Evolutionary conservation across 2,329 filamentous ascomycete genomes (phyloP).

Genomic region (Aquanectria penicillioides): DNA sequence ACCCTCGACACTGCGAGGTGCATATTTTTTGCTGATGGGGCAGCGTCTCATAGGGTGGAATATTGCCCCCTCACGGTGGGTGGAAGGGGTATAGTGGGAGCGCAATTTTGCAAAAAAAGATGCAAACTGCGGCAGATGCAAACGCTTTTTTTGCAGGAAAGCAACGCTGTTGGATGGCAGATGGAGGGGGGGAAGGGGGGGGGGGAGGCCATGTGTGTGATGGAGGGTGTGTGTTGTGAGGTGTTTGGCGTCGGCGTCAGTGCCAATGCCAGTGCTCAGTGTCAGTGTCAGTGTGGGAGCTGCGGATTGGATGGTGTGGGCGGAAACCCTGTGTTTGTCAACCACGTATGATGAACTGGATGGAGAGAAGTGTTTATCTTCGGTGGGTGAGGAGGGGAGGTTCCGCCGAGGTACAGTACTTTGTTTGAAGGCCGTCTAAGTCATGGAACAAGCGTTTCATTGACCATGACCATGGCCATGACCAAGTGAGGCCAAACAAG

Average conservation of each 20-base stretch:
- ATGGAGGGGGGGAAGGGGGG: neutral
- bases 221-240: constrained; percentile 18
- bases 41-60: constrained; percentile 51
- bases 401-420: no score
- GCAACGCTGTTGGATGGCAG: neutral
- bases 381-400: no score
- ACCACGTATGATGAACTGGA: constrained; percentile 17
- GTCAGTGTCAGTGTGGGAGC: constrained; percentile 3
- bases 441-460: no score
- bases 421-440: no score
- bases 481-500: no score
- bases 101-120: neutral
- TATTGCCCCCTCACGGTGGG: neutral
- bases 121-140: constrained; percentile 11
- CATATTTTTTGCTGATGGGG: constrained; percentile 56
- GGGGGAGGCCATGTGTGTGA: neutral
- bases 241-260: neutral
- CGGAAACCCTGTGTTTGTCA: constrained; percentile 16
- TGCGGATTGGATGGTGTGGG: constrained; percentile 4
- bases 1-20: neutral
- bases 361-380: constrained; percentile 2
- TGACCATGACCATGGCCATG: no score
- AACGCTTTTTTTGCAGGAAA: constrained; percentile 12
- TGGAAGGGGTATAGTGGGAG: neutral
- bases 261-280: no score